Evolutionary conservation across 2,329 filamentous ascomycete species (phyloP).

Genomic region (Ophiostoma triangulosporum): DNA sequence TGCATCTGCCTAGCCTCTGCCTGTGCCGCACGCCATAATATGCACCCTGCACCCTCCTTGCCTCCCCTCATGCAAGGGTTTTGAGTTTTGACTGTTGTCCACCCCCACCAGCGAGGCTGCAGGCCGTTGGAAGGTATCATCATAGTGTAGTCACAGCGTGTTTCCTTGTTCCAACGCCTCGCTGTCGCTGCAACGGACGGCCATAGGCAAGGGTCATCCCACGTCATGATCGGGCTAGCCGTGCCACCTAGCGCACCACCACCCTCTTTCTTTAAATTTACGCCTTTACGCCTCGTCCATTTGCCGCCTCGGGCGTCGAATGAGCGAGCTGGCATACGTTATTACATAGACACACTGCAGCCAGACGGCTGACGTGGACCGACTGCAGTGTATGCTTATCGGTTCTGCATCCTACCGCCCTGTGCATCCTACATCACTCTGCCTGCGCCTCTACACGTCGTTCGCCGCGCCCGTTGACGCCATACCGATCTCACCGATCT

Average conservation of each 20-base stretch:
- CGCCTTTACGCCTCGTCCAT: background rate
- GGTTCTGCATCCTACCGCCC: too few relatives aligned
- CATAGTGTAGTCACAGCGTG: too few relatives aligned
- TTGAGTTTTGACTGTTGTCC: background rate
- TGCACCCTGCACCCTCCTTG: background rate
- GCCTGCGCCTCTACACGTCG: too few relatives aligned
- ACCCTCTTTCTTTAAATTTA: background rate
- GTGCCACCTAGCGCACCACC: background rate
- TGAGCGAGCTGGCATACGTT: too few relatives aligned
- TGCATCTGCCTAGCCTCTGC: background rate
- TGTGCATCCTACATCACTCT: too few relatives aligned
- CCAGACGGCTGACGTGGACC: too few relatives aligned
- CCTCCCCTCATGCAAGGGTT: background rate
- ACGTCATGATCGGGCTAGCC: background rate
- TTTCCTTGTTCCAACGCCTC: background rate
- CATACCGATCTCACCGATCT: too few relatives aligned
- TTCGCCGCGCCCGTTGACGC: too few relatives aligned
- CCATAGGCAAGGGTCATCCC: conserved; percentile 4
- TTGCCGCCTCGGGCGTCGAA: too few relatives aligned
- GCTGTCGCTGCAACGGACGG: background rate
- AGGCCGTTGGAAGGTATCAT: background rate
- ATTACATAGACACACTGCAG: too few relatives aligned
- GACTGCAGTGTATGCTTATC: too few relatives aligned
- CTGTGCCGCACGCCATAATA: background rate
- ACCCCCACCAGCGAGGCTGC: background rate